A percentile compares a stretch with the other conserved stretches of the same genome.
Conservation (phyloP, 768 basidiomycete genomes). For the Termitomyces sp. region DNA sequence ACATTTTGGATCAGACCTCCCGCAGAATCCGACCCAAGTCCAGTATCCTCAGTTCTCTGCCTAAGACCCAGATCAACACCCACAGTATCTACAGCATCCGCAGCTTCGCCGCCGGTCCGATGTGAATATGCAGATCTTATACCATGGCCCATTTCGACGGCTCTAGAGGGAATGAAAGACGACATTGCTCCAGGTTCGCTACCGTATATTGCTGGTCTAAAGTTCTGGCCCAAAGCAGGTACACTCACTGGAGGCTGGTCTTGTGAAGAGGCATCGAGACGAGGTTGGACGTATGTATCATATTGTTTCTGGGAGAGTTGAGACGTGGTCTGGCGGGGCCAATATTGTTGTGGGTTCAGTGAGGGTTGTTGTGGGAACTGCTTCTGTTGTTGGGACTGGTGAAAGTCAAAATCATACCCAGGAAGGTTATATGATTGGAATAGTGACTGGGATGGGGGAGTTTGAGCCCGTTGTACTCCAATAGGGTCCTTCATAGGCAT, state of each 20-base stretch:
- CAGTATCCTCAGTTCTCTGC: not conserved
- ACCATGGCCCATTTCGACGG: not conserved
- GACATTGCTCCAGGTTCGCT: constrained; percentile 2
- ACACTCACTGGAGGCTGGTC: not conserved
- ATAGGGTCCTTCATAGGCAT: not conserved
- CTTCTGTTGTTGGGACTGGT: not conserved
- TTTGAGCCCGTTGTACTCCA: not conserved
- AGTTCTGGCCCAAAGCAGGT: constrained; percentile 1
- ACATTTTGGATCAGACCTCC: not conserved
- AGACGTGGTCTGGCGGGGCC: not conserved
- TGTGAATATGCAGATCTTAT: not conserved
- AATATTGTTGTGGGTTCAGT: constrained; percentile 2
- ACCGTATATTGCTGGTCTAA: not conserved
- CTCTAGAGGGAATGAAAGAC: not conserved
- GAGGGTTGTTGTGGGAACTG: not conserved
- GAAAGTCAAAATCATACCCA: constrained; percentile 1
- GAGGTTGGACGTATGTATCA: not conserved
- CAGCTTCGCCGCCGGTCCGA: not conserved
- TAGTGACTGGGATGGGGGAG: not conserved
- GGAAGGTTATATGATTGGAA: not conserved
- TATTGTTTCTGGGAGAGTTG: not conserved
- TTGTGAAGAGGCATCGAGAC: not conserved
- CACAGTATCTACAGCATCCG: not conserved
- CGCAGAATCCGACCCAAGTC: not conserved
- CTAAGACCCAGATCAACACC: constrained; percentile 5